phyloP scores from a whole-genome alignment of 2,329 filamentous ascomycete species.

The Corynespora cassiicola region DNA sequence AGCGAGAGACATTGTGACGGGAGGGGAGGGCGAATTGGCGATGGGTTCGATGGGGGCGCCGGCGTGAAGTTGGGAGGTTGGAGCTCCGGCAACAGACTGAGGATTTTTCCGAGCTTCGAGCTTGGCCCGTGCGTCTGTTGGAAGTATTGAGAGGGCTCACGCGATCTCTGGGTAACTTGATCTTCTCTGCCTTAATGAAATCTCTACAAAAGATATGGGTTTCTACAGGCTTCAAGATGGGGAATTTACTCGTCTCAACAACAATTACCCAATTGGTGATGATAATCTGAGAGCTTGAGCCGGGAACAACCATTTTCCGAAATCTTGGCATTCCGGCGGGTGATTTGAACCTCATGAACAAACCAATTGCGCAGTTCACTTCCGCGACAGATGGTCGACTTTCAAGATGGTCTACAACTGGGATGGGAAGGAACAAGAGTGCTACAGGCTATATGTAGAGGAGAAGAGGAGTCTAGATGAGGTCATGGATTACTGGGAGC shows the following conservation, averaged over 20 bases:
- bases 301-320: too few relatives aligned
- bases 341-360: conserved; percentile 10
- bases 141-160: too few relatives aligned
- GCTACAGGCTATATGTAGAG: conserved; percentile 76
- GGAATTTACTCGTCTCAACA: too few relatives aligned
- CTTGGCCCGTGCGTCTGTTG: too few relatives aligned
- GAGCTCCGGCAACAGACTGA: conserved; percentile 10
- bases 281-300: too few relatives aligned
- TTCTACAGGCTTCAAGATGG: too few relatives aligned
- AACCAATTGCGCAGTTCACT: not conserved
- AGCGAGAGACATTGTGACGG: conserved; percentile 54
- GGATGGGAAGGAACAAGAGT: conserved; percentile 70
- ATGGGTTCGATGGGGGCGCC: conserved; percentile 8
- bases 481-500: conserved; percentile 72
- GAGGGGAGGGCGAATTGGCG: conserved; percentile 18
- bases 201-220: too few relatives aligned
- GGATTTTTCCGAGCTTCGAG: conserved; percentile 15
- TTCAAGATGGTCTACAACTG: conserved; percentile 61
- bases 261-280: too few relatives aligned
- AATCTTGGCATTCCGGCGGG: conserved; percentile 26
- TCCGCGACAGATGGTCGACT: too few relatives aligned
- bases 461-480: conserved; percentile 76
- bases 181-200: too few relatives aligned
- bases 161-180: too few relatives aligned
- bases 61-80: conserved; percentile 13